Percentiles rank a stretch among this genome's conserved stretches.
phyloP scores from a whole-genome alignment of 768 basidiomycete species.

The Termitomyces sp. region DNA sequence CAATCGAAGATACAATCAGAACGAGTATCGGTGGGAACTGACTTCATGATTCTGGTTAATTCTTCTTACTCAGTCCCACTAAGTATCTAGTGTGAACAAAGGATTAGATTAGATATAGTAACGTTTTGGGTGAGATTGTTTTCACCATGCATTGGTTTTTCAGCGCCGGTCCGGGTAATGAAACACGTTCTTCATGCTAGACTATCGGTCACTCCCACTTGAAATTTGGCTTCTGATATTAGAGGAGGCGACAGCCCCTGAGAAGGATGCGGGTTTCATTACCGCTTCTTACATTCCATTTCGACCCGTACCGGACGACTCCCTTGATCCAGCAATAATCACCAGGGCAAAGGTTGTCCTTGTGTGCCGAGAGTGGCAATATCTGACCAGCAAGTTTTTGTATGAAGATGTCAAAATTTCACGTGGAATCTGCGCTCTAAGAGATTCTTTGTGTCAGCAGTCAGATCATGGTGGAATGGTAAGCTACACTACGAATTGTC shows the following conservation, averaged over 20 bases:
- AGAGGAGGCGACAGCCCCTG: constrained; percentile 32
- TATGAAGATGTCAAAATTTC: constrained; percentile 50
- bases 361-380: constrained; percentile 57
- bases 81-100: too few relatives aligned
- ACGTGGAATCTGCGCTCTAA: constrained; percentile 24
- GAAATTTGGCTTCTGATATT: constrained; percentile 55
- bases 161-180: too few relatives aligned
- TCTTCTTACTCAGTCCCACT: too few relatives aligned
- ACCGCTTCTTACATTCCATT: constrained; percentile 41
- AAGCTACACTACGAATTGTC: constrained; percentile 10
- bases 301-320: constrained; percentile 27
- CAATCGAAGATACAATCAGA: neutral
- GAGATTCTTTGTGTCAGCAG: constrained; percentile 22
- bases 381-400: constrained; percentile 37
- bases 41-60: too few relatives aligned
- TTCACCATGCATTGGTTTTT: too few relatives aligned
- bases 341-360: constrained; percentile 38
- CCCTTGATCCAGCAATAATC: constrained; percentile 21
- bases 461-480: constrained; percentile 22
- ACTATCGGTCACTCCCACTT: constrained; percentile 32
- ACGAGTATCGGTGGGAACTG: neutral
- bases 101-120: neutral
- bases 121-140: neutral
- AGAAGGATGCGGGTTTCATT: constrained; percentile 20
- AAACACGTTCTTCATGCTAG: constrained; percentile 1